phyloP scores from a whole-genome alignment of 345 rosid species.

The Pelargonium nanum region DNA sequence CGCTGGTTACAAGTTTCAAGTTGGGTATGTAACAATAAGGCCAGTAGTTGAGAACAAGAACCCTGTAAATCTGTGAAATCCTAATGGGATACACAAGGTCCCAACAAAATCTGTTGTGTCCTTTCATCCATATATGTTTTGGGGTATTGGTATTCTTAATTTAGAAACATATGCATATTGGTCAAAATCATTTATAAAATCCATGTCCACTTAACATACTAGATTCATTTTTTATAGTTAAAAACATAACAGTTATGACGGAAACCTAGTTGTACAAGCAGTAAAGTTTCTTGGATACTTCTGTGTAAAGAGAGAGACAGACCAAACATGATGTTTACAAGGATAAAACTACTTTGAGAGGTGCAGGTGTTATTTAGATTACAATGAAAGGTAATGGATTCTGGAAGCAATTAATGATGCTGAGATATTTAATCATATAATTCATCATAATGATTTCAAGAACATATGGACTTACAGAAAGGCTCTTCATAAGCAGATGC shows the following conservation, averaged over 20 bases:
- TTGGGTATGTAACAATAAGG: neutral
- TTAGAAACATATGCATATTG: too few relatives aligned
- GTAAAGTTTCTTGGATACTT: neutral
- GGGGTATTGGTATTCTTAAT: neutral
- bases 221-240: too few relatives aligned
- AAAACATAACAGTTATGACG: too few relatives aligned
- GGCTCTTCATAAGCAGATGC: constrained; percentile 94
- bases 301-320: neutral
- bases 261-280: neutral
- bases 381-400: neutral
- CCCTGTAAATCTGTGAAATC: neutral
- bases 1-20: too few relatives aligned
- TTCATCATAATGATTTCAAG: neutral
- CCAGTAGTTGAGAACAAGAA: neutral
- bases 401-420: neutral
- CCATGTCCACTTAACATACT: neutral
- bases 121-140: neutral
- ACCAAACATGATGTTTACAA: neutral
- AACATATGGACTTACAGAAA: constrained; percentile 60
- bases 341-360: neutral
- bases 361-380: neutral
- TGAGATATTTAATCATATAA: neutral
- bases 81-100: neutral
- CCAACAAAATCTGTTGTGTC: neutral
- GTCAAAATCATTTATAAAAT: too few relatives aligned